Conservation (phyloP, 495 filamentous ascomycete genomes). For the Talaromyces proteolyticus region DNA sequence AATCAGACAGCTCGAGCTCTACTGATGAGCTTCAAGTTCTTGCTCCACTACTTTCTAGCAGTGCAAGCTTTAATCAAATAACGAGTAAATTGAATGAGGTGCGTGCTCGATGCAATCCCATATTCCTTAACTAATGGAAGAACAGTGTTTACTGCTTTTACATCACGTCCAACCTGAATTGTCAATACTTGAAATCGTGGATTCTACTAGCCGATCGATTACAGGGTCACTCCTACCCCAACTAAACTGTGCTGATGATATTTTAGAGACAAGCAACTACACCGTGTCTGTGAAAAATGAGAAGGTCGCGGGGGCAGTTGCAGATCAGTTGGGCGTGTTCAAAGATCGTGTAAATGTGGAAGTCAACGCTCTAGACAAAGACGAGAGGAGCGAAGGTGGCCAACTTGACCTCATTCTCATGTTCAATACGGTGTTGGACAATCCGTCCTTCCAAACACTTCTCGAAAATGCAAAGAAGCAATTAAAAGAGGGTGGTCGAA, state of each 20-base stretch:
- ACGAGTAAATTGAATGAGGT: slow-evolving; percentile 2
- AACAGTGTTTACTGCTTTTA: slow-evolving; percentile 5
- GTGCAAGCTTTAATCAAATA: neutral
- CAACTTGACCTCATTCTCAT: neutral
- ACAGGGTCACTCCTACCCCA: neutral
- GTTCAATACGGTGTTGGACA: neutral
- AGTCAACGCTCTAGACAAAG: neutral
- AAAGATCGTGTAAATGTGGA: neutral
- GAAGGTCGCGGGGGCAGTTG: neutral
- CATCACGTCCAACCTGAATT: slow-evolving; percentile 3
- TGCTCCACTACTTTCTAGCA: neutral
- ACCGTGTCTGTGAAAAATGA: neutral
- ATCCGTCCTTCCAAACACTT: too few relatives aligned
- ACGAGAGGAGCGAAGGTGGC: neutral
- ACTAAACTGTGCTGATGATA: neutral
- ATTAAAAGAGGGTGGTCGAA: neutral
- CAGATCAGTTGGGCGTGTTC: neutral
- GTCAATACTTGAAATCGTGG: slow-evolving; percentile 5
- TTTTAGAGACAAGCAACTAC: neutral
- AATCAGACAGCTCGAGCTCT: neutral
- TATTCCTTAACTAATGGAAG: neutral
- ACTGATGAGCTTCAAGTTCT: neutral
- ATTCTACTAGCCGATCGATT: neutral
- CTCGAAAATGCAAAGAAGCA: neutral
- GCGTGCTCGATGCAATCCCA: too few relatives aligned